Evolutionary conservation across 192 early-diverging fungal genomes (phyloP), one percentile per base, ranked within the genome.

Genomic region (Rhizoclosmatium sp.): DNA sequence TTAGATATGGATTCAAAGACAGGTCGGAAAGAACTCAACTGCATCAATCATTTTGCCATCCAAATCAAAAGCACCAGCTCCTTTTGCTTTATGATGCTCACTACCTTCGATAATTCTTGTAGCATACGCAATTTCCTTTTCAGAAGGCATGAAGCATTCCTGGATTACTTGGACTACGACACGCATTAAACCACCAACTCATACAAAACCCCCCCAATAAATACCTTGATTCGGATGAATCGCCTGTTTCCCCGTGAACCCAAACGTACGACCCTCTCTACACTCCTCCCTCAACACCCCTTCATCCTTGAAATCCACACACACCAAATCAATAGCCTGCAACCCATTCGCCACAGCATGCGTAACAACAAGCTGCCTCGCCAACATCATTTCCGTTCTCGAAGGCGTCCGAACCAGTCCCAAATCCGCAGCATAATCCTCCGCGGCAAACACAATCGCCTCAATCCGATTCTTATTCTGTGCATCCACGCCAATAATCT

Each of bases 171-270:
- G 93, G 23, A 97, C 85, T 78, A 40, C 39, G 31, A 64, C 7
- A 7, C 10, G 7, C 39, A 9, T 31, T 9, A 65, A 39, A 65
- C n/a, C 2, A 65, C 12, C 2, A 65, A 65, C 19, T 41, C n/a
- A 12, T 31, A 51, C 40, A 51, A 47, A 70, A 70, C 12, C 42
- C 21, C 10, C 49, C 4, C 4, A 56, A 67, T 7, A 77, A 47
- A 65, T 31, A 78, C 77, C 66, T 80, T 98, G 97, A 5, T 86
- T 85, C 56, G 97, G 97, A 78, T 98, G 97, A 66, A 98, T 95
- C 3, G 95, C 95, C 82, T 98, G 97, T 86, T 98, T 98, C 61
- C 97, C 97, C 19, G 94, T 91, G 85, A 96, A 98, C 4, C 97
- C 97, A 93, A 96, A 96, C 69, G 92, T 87, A 7, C 92, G 89